Base-by-base conservation (phyloP, 148 eudicot genomes). In the Chenopodium album region DNA sequence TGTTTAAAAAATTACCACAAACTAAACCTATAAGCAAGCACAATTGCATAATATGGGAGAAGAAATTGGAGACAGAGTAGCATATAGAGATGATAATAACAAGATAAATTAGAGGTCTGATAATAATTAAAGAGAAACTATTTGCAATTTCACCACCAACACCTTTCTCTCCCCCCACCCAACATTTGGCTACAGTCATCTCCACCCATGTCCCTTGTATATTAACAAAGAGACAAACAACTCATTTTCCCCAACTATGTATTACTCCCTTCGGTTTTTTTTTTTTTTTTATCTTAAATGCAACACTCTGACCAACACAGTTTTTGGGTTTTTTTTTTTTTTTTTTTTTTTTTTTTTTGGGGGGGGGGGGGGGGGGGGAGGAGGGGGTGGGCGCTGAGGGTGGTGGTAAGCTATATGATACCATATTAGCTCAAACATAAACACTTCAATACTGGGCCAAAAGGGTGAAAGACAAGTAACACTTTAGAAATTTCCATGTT, bases 1-100 rank as follows among this genome's bases (percentile, higher is more conserved):
- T 87, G 79, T 44, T 50, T 63, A 74, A 9, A 75, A 46, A 64
- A 44, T 16, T 75, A 44, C n/a, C 14, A 63, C 28, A 29, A 47
- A n/a, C 26, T 16, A 75, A 13, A 12, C 1, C 26, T 41, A 60
- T 0, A 22, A 29, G 7, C 23, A n/a, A 4, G 67, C 34, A 62
- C 60, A 41, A 79, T 34, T 20, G 17, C 16, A 41, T 17, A 68
- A 19, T 48, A 52, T 4, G 22, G 9, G 34, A 41, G 44, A 8
- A 16, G 23, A 22, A 41, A 54, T 4, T 2, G 14, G 19, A 54
- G 4, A 54, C 1, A 71, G 44, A 37, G 52, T 71, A 46, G 16
- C 13, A 22, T 69, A 69, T 69, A 14, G 17, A 16, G 46, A 69
- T 69, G 46, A 9, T 7, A 1, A 5, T 8, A n/a, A n/a, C 66